Conservation (phyloP, 495 filamentous ascomycete species). For the Aspergillus kassunensis region DNA sequence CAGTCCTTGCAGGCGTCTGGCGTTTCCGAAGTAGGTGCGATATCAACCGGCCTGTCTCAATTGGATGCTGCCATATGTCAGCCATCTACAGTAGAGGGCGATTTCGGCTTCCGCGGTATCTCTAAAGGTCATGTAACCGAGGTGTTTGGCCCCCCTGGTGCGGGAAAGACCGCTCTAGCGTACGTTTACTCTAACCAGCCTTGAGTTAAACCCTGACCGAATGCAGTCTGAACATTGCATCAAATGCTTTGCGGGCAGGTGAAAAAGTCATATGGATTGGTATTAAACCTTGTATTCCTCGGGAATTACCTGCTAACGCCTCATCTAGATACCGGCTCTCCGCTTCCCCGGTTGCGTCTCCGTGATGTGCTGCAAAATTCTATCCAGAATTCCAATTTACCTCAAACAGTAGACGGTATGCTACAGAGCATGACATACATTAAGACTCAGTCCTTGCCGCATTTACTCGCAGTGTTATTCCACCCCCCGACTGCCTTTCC, state of each 20-base stretch:
- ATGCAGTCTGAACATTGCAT: slow-evolving; percentile 62
- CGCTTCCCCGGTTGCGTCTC: slow-evolving; percentile 38
- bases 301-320: slow-evolving; percentile 7
- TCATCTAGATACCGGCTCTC: slow-evolving; percentile 45
- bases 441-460: slow-evolving; percentile 56
- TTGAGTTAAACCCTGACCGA: background rate
- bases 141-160: slow-evolving; percentile 82
- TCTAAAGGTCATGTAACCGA: slow-evolving; percentile 79
- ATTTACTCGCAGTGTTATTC: slow-evolving; percentile 69
- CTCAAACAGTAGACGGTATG: slow-evolving; percentile 13
- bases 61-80: slow-evolving; percentile 54
- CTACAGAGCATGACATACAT: slow-evolving; percentile 43
- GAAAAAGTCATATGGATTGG: slow-evolving; percentile 80
- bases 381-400: slow-evolving; percentile 1
- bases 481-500: slow-evolving; percentile 58
- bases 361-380: slow-evolving; percentile 27
- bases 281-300: slow-evolving; percentile 39
- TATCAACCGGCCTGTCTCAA: slow-evolving; percentile 62
- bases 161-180: slow-evolving; percentile 84
- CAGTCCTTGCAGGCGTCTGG: slow-evolving; percentile 69
- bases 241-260: slow-evolving; percentile 58
- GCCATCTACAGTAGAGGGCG: background rate
- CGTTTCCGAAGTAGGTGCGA: slow-evolving; percentile 39
- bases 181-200: slow-evolving; percentile 31
- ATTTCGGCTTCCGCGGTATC: slow-evolving; percentile 42